Conservation (phyloP, 148 eudicot species). For the Amaranthus hypochondriacus region DNA sequence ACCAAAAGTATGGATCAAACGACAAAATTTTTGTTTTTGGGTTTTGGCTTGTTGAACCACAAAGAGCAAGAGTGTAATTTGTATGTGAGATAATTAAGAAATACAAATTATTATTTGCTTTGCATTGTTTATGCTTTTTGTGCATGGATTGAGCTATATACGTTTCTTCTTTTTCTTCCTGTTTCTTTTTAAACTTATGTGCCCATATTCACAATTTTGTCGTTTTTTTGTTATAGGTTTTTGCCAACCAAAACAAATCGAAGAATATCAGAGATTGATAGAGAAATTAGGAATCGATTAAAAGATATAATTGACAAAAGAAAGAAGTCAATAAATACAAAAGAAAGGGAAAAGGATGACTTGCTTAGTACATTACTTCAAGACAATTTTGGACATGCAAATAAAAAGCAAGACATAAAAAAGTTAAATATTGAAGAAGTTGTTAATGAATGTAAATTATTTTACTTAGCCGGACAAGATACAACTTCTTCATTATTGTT, state of each 20-base stretch:
- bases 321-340: constrained; percentile 14
- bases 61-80: too few relatives aligned
- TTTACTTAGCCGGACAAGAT: constrained; percentile 34
- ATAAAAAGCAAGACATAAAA: background rate
- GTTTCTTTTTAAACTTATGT: background rate
- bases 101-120: too few relatives aligned
- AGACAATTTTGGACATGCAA: background rate
- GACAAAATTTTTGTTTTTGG: too few relatives aligned
- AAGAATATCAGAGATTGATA: constrained; percentile 13
- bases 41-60: too few relatives aligned
- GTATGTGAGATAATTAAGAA: too few relatives aligned
- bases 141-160: too few relatives aligned
- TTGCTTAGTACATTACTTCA: constrained; percentile 18
- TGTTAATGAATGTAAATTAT: constrained; percentile 28
- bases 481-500: constrained; percentile 27
- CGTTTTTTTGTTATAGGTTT: constrained; percentile 9
- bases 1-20: too few relatives aligned
- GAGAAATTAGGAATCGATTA: constrained; percentile 9
- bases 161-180: background rate
- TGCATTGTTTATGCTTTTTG: too few relatives aligned
- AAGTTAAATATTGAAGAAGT: constrained; percentile 21
- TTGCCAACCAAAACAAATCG: constrained; percentile 24
- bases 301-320: constrained; percentile 20
- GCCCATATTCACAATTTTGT: background rate
- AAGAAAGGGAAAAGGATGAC: constrained; percentile 12